phyloP scores from a whole-genome alignment of 352 stramenopile species.

The Phytopythium vexans region DNA sequence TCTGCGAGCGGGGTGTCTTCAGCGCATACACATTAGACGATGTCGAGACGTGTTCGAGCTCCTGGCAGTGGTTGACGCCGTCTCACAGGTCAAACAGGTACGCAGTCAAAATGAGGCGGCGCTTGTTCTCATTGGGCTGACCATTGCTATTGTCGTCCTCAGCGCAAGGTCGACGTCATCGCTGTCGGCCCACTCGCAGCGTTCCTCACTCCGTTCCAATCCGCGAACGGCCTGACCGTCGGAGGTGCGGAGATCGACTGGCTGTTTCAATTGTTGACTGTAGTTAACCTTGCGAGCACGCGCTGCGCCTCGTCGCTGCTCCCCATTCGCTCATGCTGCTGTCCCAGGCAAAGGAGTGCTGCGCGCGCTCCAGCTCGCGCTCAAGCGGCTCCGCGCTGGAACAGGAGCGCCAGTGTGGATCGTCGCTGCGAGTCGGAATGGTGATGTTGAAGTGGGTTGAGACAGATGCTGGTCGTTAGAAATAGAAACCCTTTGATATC shows the following conservation, averaged over 20 bases:
- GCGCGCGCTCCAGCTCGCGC: conserved; percentile 51
- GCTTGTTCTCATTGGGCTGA: too few species aligned
- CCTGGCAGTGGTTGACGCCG: conserved; percentile 24
- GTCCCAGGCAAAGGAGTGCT: conserved; percentile 33
- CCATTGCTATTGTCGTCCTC: conserved; percentile 9
- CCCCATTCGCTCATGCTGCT: neutral
- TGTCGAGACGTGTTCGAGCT: conserved; percentile 34
- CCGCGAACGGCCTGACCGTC: conserved; percentile 22
- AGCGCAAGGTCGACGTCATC: conserved; percentile 15
- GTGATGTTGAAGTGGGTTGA: too few species aligned
- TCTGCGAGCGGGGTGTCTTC: conserved; percentile 28
- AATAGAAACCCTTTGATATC: too few species aligned
- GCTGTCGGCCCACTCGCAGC: conserved; percentile 29
- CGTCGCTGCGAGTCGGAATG: conserved; percentile 8
- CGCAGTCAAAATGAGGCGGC: too few species aligned
- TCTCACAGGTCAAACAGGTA: conserved; percentile 27
- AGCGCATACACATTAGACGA: conserved; percentile 26
- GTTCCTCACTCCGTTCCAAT: conserved; percentile 35
- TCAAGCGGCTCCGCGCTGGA: conserved; percentile 34
- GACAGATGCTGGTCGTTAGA: too few species aligned
- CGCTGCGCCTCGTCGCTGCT: conserved; percentile 6
- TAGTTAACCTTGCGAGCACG: neutral
- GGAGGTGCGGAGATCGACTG: conserved; percentile 17
- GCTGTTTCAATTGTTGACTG: conserved; percentile 1
- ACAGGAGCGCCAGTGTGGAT: conserved; percentile 18